Evolutionary conservation across 1,284 basidiomycete species (phyloP).

Genomic region (Heterobasidion occidentale): DNA sequence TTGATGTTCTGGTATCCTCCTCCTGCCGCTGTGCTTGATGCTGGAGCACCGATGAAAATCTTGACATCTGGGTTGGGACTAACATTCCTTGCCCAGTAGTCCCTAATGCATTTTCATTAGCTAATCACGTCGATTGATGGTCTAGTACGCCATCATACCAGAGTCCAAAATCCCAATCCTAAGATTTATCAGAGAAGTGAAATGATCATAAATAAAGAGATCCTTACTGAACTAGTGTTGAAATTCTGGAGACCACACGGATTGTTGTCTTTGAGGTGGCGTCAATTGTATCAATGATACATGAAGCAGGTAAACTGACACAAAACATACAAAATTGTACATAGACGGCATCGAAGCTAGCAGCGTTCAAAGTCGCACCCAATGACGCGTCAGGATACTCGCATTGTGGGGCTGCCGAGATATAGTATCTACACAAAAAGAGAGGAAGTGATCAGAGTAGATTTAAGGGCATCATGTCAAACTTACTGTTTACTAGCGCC

Average conservation of each 20-base stretch:
- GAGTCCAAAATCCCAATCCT: slow-evolving; percentile 48
- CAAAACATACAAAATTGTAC: slow-evolving; percentile 36
- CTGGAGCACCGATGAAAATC: slow-evolving; percentile 55
- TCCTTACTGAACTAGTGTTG: slow-evolving; percentile 29
- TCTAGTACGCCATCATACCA: slow-evolving; percentile 24
- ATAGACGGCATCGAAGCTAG: slow-evolving; percentile 52
- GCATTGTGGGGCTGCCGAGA: slow-evolving; percentile 48
- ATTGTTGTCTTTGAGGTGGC: slow-evolving; percentile 37
- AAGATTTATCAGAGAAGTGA: not conserved
- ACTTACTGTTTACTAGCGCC: slow-evolving; percentile 44
- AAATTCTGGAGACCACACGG: slow-evolving; percentile 38
- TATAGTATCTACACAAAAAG: slow-evolving; percentile 41
- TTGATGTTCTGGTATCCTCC: slow-evolving; percentile 42
- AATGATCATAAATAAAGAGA: slow-evolving; percentile 1
- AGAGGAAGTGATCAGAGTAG: not conserved
- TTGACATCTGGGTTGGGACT: slow-evolving; percentile 54
- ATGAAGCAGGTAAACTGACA: not conserved
- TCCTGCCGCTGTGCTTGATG: slow-evolving; percentile 48
- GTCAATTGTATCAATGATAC: not conserved
- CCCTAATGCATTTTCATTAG: slow-evolving; percentile 27
- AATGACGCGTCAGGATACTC: slow-evolving; percentile 50
- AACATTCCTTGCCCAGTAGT: slow-evolving; percentile 48
- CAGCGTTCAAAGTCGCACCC: slow-evolving; percentile 41
- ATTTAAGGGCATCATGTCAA: slow-evolving; percentile 3
- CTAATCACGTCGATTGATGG: too few species aligned